These are phyloP conservation scores for Tolypocladium endophyticum DNA, from an alignment of 2,329 filamentous ascomycete species.

Conservation along the genomic window DNA sequence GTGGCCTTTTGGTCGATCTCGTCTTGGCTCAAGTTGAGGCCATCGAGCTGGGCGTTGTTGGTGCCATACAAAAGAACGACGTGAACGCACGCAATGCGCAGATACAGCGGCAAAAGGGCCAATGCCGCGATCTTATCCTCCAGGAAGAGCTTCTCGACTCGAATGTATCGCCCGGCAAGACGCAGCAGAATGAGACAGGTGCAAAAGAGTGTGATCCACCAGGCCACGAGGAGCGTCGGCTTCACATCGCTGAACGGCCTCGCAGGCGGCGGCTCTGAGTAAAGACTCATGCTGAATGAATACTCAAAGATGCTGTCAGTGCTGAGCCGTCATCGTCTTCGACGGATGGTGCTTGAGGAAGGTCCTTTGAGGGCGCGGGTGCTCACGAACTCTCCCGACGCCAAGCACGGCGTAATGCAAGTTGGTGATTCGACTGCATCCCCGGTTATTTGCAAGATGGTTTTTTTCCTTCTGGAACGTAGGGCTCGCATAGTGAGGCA, in stretches of 20 bases:
- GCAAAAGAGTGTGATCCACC: conserved; percentile 86
- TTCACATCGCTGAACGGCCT: conserved; percentile 50
- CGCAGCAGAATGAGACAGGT: conserved; percentile 74
- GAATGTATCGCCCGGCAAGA: conserved; percentile 70
- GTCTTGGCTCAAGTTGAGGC: conserved; percentile 37
- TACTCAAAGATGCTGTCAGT: background rate
- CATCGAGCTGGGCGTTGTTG: conserved; percentile 65
- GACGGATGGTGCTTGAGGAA: background rate
- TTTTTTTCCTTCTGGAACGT: background rate
- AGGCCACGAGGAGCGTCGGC: conserved; percentile 87
- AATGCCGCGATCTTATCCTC: conserved; percentile 83
- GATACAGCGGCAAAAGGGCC: conserved; percentile 68
- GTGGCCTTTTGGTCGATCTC: conserved; percentile 55
- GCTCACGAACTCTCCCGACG: background rate
- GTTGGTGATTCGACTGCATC: too few relatives aligned
- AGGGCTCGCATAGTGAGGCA: background rate
- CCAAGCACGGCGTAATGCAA: background rate
- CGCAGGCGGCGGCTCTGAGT: background rate
- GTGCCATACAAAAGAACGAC: conserved; percentile 77
- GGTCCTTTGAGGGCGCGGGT: background rate
- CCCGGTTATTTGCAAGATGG: background rate
- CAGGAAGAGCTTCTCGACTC: conserved; percentile 73
- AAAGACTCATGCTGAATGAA: background rate
- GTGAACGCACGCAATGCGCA: conserved; percentile 85
- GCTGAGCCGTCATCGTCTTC: background rate